A percentile compares a stretch with the other conserved stretches of the same genome.
phyloP scores from a whole-genome alignment of 2,329 filamentous ascomycete genomes.

The Lecanicillium sp. region DNA sequence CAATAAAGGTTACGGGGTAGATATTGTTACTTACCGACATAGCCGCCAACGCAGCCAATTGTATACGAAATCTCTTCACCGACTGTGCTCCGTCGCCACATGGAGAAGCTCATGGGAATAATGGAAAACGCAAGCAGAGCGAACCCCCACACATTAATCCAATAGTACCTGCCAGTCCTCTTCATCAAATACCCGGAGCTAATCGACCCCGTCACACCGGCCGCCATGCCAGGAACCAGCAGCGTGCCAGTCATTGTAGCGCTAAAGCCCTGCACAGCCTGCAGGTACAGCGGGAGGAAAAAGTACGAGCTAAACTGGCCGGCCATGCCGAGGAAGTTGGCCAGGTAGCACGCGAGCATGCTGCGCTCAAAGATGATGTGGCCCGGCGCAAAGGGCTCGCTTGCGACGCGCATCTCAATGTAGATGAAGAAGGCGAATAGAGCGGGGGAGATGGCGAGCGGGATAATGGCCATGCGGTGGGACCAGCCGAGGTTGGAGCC shows the following conservation, averaged over 20 bases:
- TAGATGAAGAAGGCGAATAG: constrained; percentile 60
- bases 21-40: constrained; percentile 21
- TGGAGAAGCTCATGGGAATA: constrained; percentile 45
- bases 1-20: not conserved
- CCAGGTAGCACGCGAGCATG: constrained; percentile 58
- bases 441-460: constrained; percentile 44
- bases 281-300: constrained; percentile 72
- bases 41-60: constrained; percentile 32
- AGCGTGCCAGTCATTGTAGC: constrained; percentile 57
- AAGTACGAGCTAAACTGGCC: constrained; percentile 52
- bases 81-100: constrained; percentile 35
- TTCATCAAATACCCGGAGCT: constrained; percentile 59
- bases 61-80: constrained; percentile 50
- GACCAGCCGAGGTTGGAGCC: constrained; percentile 66
- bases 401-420: constrained; percentile 59
- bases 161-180: constrained; percentile 63
- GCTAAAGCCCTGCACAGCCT: constrained; percentile 57
- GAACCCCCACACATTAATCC: constrained; percentile 54
- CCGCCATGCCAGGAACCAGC: constrained; percentile 57
- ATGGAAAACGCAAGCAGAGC: constrained; percentile 42
- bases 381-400: constrained; percentile 66
- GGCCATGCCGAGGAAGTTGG: constrained; percentile 64
- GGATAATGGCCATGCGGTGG: constrained; percentile 46
- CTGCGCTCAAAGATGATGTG: constrained; percentile 62
- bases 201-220: constrained; percentile 56